phyloP scores from a whole-genome alignment of 2,329 filamentous ascomycete species.

The Pseudonectria foliicola region DNA sequence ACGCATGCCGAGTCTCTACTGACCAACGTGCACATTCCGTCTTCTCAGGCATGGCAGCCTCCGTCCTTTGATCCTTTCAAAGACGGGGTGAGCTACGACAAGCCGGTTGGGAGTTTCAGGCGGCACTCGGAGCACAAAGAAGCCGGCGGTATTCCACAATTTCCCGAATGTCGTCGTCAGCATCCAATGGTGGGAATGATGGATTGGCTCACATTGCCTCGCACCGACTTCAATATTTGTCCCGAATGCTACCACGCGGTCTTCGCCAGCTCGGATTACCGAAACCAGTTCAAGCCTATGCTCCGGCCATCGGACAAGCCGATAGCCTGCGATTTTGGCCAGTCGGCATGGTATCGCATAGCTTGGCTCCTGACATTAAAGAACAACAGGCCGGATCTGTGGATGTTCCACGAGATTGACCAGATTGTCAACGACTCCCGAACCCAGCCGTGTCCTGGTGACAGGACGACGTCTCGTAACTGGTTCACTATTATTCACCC shows the following conservation, averaged over 20 bases:
- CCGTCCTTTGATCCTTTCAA: slow-evolving; percentile 36
- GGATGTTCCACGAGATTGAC: slow-evolving; percentile 62
- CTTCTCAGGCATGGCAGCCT: slow-evolving; percentile 37
- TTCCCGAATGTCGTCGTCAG: slow-evolving; percentile 65
- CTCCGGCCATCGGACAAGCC: slow-evolving; percentile 50
- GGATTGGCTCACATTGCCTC: slow-evolving; percentile 76
- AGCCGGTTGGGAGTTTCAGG: slow-evolving; percentile 40
- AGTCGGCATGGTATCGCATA: slow-evolving; percentile 71
- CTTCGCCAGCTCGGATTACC: slow-evolving; percentile 62
- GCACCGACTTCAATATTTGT: slow-evolving; percentile 72
- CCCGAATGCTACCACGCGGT: slow-evolving; percentile 68
- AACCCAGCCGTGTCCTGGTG: slow-evolving; percentile 51
- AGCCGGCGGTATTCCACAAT: slow-evolving; percentile 28
- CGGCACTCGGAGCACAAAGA: slow-evolving; percentile 43
- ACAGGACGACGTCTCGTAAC: slow-evolving; percentile 45
- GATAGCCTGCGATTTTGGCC: slow-evolving; percentile 71
- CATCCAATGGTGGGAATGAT: slow-evolving; percentile 54
- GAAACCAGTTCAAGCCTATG: slow-evolving; percentile 53
- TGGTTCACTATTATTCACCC: slow-evolving; percentile 76
- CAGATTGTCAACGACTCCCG: slow-evolving; percentile 44
- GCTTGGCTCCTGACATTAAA: slow-evolving; percentile 77
- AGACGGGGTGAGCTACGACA: slow-evolving; percentile 28
- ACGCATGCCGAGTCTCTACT: slow-evolving; percentile 20
- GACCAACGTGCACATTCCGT: slow-evolving; percentile 5
- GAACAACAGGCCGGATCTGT: slow-evolving; percentile 57